Base-by-base conservation (phyloP, 805 yeast genomes). In the Lipomyces oligophaga region DNA sequence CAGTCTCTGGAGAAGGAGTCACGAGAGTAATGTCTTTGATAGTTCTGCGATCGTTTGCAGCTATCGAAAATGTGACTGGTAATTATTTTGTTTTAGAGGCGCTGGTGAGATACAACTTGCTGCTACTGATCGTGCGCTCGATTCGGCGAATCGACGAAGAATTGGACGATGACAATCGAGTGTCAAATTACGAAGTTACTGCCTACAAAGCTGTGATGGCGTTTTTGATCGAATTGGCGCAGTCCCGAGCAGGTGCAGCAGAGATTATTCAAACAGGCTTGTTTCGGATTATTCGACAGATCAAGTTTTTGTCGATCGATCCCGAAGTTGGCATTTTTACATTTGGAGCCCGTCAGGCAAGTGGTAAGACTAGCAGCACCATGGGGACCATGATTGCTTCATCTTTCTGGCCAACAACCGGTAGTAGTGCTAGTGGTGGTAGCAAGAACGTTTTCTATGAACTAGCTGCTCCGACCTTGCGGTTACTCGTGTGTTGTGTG, bases 1-100 rank as follows among this genome's bases (percentile, higher is more conserved):
- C 93, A 0, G 76, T 86, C 13, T 72, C 79, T 43, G 87, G 89
- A 2, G 93, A 84, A 57, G 93, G 90, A 1, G 69, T 83, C 0
- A 75, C 83, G 5, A 75, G 93, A 55, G 75, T 88, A 8, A 80
- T 90, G 0, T 81, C 95, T 1, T 69, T 89, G 11, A 62, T 87
- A n/a, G 68, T 89, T 11, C 64, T 93, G 52, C 95, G 87, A 57
- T 73, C 83, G 1, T 65, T 81, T 41, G 73, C 80, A 22, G 80
- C 78, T 47, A 63, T 80, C 31, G 75, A 82, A 1, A 72, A 74
- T 26, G 58, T 67, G n/a, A 71, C 72, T 18, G 71, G 76, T 34
- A 70, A 75, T 22, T 75, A 77, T 52, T 76, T 80, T 55, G 73
- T 86, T 3, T 63, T 83, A 41, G 81, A 80, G 19, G 67, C 74